Evolutionary conservation across 768 basidiomycete species (phyloP).

Genomic region (Russula virescens): DNA sequence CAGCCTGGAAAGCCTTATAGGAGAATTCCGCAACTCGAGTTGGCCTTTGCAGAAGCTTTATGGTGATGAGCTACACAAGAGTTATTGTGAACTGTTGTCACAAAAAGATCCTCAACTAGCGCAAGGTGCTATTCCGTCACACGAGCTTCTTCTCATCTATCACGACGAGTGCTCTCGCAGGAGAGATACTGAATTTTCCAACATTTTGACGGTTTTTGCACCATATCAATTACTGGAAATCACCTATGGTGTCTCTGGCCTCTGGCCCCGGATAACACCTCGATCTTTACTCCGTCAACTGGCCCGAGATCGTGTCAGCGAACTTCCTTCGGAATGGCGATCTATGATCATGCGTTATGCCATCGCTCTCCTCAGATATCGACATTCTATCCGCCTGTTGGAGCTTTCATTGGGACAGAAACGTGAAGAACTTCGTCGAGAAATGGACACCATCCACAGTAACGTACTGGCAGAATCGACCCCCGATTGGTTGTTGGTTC

Average conservation of each 20-base stretch:
- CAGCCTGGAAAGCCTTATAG: not conserved
- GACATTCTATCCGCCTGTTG: too few species aligned
- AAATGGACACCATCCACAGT: not conserved
- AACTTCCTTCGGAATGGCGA: not conserved
- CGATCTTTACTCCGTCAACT: conserved; percentile 20
- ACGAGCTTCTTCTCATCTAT: not conserved
- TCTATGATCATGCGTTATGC: too few species aligned
- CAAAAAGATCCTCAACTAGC: not conserved
- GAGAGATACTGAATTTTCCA: not conserved
- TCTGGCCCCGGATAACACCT: not conserved
- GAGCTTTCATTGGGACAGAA: not conserved
- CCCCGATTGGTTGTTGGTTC: conserved; percentile 15
- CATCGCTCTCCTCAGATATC: too few species aligned
- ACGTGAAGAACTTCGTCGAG: conserved; percentile 4
- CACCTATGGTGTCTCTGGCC: not conserved
- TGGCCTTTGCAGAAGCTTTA: not conserved
- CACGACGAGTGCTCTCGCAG: not conserved
- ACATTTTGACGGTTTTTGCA: not conserved
- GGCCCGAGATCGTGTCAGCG: conserved; percentile 23
- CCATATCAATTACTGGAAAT: not conserved
- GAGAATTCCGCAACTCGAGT: not conserved
- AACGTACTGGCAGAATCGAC: not conserved
- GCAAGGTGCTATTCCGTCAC: not conserved
- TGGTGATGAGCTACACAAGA: conserved; percentile 4
- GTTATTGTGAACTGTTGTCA: not conserved